A percentile compares a stretch with the other conserved stretches of the same genome.
phyloP scores from a whole-genome alignment of 1,284 basidiomycete species.

The Trichosporon sp. region DNA sequence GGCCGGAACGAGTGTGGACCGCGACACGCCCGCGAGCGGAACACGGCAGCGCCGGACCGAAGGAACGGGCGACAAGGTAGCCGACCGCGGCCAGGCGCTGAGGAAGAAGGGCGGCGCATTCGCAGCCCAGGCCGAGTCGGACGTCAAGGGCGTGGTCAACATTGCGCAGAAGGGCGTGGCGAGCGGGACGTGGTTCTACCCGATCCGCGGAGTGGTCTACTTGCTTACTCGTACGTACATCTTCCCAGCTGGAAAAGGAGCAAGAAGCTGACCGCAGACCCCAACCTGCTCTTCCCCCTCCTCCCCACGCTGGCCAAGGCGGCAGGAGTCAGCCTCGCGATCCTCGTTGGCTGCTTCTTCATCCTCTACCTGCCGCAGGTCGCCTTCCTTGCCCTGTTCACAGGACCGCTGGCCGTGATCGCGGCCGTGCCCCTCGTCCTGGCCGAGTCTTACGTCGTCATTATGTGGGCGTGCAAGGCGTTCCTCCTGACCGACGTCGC shows the following conservation, averaged over 20 bases:
- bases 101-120: conserved; percentile 21
- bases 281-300: conserved; percentile 54
- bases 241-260: neutral
- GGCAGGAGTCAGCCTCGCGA: conserved; percentile 49
- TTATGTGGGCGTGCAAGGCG: conserved; percentile 60
- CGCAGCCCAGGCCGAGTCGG: conserved; percentile 41
- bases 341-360: conserved; percentile 62
- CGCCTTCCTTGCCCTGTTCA: conserved; percentile 66
- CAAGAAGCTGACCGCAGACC: conserved; percentile 43
- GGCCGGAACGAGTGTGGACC: neutral
- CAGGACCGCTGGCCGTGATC: conserved; percentile 63
- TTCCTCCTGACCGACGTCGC: conserved; percentile 61
- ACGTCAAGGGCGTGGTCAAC: conserved; percentile 41
- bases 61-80: neutral
- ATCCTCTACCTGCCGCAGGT: conserved; percentile 72
- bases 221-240: conserved; percentile 45
- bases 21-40: neutral
- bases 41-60: conserved; percentile 11
- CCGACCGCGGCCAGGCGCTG: neutral
- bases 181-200: conserved; percentile 58
- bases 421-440: conserved; percentile 59
- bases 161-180: conserved; percentile 52
- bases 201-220: conserved; percentile 56
- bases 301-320: conserved; percentile 54
- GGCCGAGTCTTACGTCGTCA: conserved; percentile 57